Base-by-base conservation (phyloP, 1,284 basidiomycete genomes). In the Rhodotorula sp. region DNA sequence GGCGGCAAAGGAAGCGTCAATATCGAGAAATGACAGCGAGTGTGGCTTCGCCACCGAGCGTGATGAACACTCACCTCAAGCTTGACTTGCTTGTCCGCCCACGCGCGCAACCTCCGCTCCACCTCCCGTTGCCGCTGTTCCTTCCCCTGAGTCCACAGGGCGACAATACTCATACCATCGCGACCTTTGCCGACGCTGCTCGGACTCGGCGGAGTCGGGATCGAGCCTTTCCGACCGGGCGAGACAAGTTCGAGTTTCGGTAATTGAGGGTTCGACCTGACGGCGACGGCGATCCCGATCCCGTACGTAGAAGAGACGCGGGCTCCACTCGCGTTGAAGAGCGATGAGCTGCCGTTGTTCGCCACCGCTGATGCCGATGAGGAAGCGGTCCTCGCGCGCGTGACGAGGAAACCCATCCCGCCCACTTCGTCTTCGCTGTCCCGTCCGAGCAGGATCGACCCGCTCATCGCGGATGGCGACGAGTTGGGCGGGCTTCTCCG, bases 81-180 rank as follows among this genome's bases (percentile, higher is more conserved):
- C 48, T 67, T 60, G n/a, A 64, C 59, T 33, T 48, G 22, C n/a
- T n/a, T n/a, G 4, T 55, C 62, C 15, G 66, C 62, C 71, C 68
- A 73, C 4, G 15, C 20, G 33, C 62, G 45, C 29, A 75, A 37
- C 33, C 73, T 42, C 56, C 65, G 17, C 30, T 58, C 61, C 24
- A 73, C 54, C 63, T 73, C 74, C 42, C 49, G 54, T 54, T 66
- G 26, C 42, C 74, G 24, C 44, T 55, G 60, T 30, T 73, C 69
- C 55, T 73, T 71, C 29, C 74, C 74, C 60, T 70, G 67, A 26
- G 68, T 73, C 74, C 74, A 75, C 20, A 75, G 57, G 24, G 71
- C 74, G 6, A 73, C 74, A 46, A 75, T 64, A n/a, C 67, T 75
- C 74, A 75, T 75, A 8, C 74, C 74, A 20, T 75, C 74, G 26